A percentile compares a stretch with the other conserved stretches of the same genome.
These are phyloP conservation scores for Dactylonectria estremocensis DNA, from an alignment of 2,329 filamentous ascomycete genomes.

Conservation along the genomic window DNA sequence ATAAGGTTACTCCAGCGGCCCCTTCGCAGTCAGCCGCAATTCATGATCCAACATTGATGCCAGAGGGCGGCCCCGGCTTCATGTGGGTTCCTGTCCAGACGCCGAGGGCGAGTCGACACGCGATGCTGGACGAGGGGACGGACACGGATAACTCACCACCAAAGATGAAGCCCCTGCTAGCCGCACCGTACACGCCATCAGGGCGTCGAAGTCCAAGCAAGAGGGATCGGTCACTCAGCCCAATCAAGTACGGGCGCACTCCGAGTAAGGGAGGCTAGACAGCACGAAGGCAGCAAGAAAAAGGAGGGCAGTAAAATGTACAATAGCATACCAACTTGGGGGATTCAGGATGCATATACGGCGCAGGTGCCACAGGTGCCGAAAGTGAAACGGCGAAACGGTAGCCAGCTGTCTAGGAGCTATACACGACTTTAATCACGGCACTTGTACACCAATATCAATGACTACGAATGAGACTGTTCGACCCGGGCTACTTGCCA, in stretches of 20 bases:
- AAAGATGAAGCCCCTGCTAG: slow-evolving; percentile 58
- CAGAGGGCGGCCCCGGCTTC: slow-evolving; percentile 59
- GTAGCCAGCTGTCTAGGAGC: background rate
- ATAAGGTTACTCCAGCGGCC: slow-evolving; percentile 45
- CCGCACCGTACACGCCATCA: slow-evolving; percentile 63
- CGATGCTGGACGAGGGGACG: slow-evolving; percentile 61
- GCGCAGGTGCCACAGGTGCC: slow-evolving; percentile 19
- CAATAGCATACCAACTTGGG: slow-evolving; percentile 35
- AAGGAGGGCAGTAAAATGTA: slow-evolving; percentile 37
- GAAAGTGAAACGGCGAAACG: background rate
- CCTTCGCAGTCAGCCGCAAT: slow-evolving; percentile 42
- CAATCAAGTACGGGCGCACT: slow-evolving; percentile 60
- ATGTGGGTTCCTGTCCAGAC: slow-evolving; percentile 68
- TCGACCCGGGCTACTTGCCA: background rate
- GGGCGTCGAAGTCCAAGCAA: slow-evolving; percentile 65
- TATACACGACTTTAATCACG: background rate
- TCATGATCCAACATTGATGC: slow-evolving; percentile 46
- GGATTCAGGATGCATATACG: slow-evolving; percentile 36
- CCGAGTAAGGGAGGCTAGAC: slow-evolving; percentile 53
- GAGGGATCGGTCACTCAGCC: slow-evolving; percentile 64
- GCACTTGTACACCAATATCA: background rate
- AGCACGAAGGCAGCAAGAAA: slow-evolving; percentile 5
- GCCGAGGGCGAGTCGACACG: slow-evolving; percentile 60
- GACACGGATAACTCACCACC: slow-evolving; percentile 68
- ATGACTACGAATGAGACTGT: background rate